phyloP scores from a whole-genome alignment of 2,329 filamentous ascomycete species.

The Microsporum ferrugineum region DNA sequence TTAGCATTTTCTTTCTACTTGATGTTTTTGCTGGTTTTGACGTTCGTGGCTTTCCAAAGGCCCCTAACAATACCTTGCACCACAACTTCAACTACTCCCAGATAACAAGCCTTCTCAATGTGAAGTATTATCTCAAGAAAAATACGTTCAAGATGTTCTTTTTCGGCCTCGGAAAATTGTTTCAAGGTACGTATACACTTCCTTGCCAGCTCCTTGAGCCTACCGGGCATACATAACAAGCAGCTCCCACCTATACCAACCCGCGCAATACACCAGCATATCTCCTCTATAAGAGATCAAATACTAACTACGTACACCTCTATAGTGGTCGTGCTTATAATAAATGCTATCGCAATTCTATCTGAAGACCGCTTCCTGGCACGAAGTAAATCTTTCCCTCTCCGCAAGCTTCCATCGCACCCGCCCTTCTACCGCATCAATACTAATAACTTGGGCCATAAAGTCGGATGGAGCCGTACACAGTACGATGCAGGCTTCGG shows the following conservation, averaged over 20 bases:
- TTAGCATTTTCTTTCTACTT: background rate
- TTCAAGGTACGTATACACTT: constrained; percentile 49
- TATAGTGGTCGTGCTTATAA: constrained; percentile 67
- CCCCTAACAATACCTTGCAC: constrained; percentile 3
- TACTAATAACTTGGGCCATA: constrained; percentile 8
- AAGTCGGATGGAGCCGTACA: constrained; percentile 66
- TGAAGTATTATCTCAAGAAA: constrained; percentile 6
- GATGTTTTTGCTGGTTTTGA: background rate
- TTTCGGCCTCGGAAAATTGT: constrained; percentile 56
- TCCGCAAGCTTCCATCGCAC: background rate
- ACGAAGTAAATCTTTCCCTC: constrained; percentile 44
- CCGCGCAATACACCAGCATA: constrained; percentile 15
- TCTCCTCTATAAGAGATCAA: background rate
- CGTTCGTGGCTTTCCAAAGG: background rate
- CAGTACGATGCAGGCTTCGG: constrained; percentile 65
- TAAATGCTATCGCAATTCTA: constrained; percentile 87
- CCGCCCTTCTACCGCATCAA: background rate
- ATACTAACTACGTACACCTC: background rate
- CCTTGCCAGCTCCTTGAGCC: background rate
- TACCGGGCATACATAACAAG: background rate
- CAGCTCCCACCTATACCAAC: constrained; percentile 8
- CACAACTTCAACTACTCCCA: background rate
- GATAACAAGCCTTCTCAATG: background rate
- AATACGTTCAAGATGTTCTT: constrained; percentile 50
- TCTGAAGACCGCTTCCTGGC: constrained; percentile 91